Percentiles rank a stretch among this genome's conserved stretches.
These are phyloP conservation scores for Hemerocallis citrina DNA, from an alignment of 106 monocot species.

Conservation along the genomic window DNA sequence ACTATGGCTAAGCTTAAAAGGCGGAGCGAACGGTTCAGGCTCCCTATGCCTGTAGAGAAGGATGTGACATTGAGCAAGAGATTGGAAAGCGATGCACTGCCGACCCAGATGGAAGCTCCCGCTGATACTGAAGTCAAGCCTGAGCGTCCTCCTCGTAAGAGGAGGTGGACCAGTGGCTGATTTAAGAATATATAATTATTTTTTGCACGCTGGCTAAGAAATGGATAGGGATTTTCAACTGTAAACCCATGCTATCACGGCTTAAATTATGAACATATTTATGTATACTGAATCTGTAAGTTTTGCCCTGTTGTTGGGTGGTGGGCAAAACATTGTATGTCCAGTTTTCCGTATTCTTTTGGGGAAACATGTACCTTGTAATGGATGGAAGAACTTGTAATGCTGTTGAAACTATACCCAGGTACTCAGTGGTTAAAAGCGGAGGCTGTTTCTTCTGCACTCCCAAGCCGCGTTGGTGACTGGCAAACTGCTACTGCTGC, in stretches of 20 bases:
- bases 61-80: conserved; percentile 36
- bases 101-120: conserved; percentile 18
- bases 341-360: background rate
- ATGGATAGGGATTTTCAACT: background rate
- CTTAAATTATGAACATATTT: background rate
- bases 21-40: conserved; percentile 86
- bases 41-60: conserved; percentile 86
- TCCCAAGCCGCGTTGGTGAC: background rate
- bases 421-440: background rate
- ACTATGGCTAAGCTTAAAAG: conserved; percentile 83
- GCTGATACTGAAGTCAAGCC: conserved; percentile 66
- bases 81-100: conserved; percentile 32
- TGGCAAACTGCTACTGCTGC: background rate
- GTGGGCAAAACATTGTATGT: background rate
- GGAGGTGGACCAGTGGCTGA: conserved; percentile 81
- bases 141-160: conserved; percentile 81
- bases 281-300: conserved; percentile 3
- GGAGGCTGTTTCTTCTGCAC: no score
- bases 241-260: background rate
- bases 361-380: background rate
- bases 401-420: background rate
- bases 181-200: no score
- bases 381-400: conserved; percentile 3
- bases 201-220: no score
- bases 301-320: background rate